Conservation (phyloP, 2,329 filamentous ascomycete genomes). For the Pseudogymnoascus sp. region DNA sequence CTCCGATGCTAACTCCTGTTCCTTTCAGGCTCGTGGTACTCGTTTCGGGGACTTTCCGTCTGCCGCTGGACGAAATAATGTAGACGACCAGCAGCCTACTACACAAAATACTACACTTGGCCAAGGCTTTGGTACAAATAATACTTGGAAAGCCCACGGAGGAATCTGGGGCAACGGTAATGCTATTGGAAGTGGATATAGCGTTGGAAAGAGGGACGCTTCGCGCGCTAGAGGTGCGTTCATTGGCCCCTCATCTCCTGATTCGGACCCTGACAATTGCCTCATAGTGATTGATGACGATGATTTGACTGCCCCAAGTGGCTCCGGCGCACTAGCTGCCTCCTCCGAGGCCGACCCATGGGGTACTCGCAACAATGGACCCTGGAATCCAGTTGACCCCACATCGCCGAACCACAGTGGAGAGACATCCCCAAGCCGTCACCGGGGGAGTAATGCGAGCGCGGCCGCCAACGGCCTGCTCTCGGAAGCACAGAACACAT, state of each 20-base stretch:
- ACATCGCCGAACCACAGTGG: conserved; percentile 34
- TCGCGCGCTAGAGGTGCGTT: conserved; percentile 41
- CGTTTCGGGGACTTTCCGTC: conserved; percentile 33
- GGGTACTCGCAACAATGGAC: conserved; percentile 40
- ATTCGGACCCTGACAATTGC: conserved; percentile 18
- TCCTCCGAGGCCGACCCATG: conserved; percentile 62
- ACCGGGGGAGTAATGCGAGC: conserved; percentile 39
- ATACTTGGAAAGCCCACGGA: conserved; percentile 28
- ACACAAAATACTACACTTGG: conserved; percentile 32
- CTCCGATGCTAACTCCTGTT: conserved; percentile 17
- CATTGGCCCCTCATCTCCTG: conserved; percentile 9
- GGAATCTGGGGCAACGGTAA: conserved; percentile 43
- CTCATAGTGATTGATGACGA: conserved; percentile 31
- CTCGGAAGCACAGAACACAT: conserved; percentile 35
- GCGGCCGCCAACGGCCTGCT: conserved; percentile 26
- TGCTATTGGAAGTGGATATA: conserved; percentile 36
- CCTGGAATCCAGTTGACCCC: conserved; percentile 49
- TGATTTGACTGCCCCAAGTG: conserved; percentile 48
- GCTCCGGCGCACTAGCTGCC: conserved; percentile 59
- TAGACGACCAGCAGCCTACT: conserved; percentile 24
- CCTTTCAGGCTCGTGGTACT: conserved; percentile 22
- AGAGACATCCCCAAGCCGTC: conserved; percentile 50
- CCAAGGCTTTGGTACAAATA: conserved; percentile 34
- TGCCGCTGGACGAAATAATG: conserved; percentile 21
- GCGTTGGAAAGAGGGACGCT: conserved; percentile 37